Percentiles rank a stretch among this genome's conserved stretches.
Conservation (phyloP, 331 rosid species). For the Malus hybrid region DNA sequence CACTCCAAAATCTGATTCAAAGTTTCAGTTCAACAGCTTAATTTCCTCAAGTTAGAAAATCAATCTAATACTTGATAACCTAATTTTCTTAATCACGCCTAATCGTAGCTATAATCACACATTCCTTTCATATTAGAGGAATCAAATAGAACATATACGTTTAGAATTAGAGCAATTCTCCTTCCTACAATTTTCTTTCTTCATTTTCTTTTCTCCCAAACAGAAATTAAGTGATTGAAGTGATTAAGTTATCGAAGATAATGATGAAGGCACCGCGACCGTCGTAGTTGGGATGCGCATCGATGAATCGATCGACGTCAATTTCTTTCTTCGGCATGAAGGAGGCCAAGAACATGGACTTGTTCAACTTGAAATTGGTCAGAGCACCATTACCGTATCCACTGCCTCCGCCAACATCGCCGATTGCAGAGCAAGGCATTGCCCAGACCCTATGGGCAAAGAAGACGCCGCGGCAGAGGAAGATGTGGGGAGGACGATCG, state of each 20-base stretch:
- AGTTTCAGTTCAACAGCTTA: background rate
- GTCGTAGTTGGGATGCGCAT: conserved; percentile 57
- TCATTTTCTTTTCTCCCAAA: background rate
- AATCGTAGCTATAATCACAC: background rate
- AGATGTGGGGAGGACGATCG: too few relatives aligned
- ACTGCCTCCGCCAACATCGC: conserved; percentile 17
- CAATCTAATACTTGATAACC: background rate
- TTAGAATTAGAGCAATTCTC: background rate
- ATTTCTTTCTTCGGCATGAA: conserved; percentile 90
- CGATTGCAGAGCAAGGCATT: conserved; percentile 52
- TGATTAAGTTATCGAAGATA: conserved; percentile 51
- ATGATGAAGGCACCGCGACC: conserved; percentile 91
- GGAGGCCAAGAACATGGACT: conserved; percentile 73
- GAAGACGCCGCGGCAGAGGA: too few relatives aligned
- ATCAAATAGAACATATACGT: background rate
- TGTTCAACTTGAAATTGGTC: conserved; percentile 49
- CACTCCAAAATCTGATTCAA: conserved; percentile 62
- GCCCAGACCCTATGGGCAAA: conserved; percentile 17
- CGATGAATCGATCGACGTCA: conserved; percentile 67
- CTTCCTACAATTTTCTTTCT: background rate
- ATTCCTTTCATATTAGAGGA: background rate
- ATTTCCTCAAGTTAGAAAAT: background rate
- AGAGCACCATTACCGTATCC: conserved; percentile 38
- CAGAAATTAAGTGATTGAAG: background rate
- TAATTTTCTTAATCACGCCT: background rate